Base-by-base conservation (phyloP, 257 asterid genomes). In the Scutellaria barbata region DNA sequence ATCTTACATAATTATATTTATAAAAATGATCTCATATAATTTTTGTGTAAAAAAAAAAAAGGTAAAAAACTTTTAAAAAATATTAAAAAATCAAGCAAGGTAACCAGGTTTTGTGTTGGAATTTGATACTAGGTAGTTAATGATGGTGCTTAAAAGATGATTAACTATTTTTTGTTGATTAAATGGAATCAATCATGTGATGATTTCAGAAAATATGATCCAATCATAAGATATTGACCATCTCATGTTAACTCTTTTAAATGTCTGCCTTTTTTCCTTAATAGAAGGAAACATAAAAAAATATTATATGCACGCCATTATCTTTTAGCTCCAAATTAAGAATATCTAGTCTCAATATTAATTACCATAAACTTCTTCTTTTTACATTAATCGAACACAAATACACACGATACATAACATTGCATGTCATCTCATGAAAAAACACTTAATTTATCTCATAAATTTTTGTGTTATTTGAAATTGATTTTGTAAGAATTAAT, bases 201-300 rank as follows among this genome's bases (percentile, higher is more conserved):
- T 47, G 70, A 72, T 50, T 66, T 41, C 13, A 58, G 71, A 71
- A 73, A 65, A 7, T 56, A 52, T 77, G 63, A 72, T 77, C 78
- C 81, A 59, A 51, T 72, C 71, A 77, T 77, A 58, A 42, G 77
- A 71, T 71, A 76, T 62, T 51, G 71, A 72, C 74, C 9, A 65
- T 77, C 77, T 64, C 60, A 48, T 66, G 12, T 43, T 62, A 20
- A 55, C 64, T 76, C 63, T 70, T 55, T 20, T 6, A 63, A 54
- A 63, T 55, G 56, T 18, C 40, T 56, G 52, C 8, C 71, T 39
- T 66, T 65, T 65, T 50, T 50, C 68, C 69, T 46, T 11, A 51
- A 41, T 18, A 42, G 35, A 69, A 22, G 53, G 33, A 14, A 18
- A 63, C 7, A 37, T 60, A 14, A 25, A 68, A 9, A 22, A 22